phyloP scores from a whole-genome alignment of 192 early-diverging fungal species.

The Piromyces sp. region DNA sequence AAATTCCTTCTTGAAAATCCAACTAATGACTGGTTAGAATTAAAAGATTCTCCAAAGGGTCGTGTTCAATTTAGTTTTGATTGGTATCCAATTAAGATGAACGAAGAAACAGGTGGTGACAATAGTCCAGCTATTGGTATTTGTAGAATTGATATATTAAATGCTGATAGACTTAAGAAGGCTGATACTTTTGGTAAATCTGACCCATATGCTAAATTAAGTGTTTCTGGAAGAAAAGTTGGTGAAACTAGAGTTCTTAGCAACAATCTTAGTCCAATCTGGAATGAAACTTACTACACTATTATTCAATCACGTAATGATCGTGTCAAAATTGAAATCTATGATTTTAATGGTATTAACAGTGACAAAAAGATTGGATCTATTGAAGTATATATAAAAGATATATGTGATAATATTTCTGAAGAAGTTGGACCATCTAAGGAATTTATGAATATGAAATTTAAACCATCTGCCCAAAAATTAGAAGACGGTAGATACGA shows the following conservation, averaged over 20 bases:
- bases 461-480: neutral
- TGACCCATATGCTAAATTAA: slow-evolving; percentile 75
- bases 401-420: slow-evolving; percentile 8
- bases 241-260: slow-evolving; percentile 64
- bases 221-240: slow-evolving; percentile 37
- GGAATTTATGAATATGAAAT: neutral
- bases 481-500: neutral
- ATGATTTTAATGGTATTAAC: slow-evolving; percentile 73
- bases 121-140: slow-evolving; percentile 50
- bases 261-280: slow-evolving; percentile 70
- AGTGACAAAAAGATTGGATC: slow-evolving; percentile 73
- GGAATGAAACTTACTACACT: slow-evolving; percentile 78
- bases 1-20: slow-evolving; percentile 10
- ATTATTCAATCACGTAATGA: slow-evolving; percentile 64
- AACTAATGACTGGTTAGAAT: slow-evolving; percentile 39
- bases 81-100: slow-evolving; percentile 72
- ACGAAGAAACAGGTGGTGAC: slow-evolving; percentile 27
- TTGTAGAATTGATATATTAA: slow-evolving; percentile 53
- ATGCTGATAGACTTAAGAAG: slow-evolving; percentile 62
- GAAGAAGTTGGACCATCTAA: slow-evolving; percentile 6
- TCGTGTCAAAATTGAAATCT: slow-evolving; percentile 53
- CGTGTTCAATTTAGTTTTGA: slow-evolving; percentile 41
- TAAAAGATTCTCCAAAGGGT: slow-evolving; percentile 29
- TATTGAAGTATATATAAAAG: slow-evolving; percentile 9
- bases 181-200: slow-evolving; percentile 75